Evolutionary conservation across 2,329 filamentous ascomycete species (phyloP).

Genomic region (Monilinia aucupariae): DNA sequence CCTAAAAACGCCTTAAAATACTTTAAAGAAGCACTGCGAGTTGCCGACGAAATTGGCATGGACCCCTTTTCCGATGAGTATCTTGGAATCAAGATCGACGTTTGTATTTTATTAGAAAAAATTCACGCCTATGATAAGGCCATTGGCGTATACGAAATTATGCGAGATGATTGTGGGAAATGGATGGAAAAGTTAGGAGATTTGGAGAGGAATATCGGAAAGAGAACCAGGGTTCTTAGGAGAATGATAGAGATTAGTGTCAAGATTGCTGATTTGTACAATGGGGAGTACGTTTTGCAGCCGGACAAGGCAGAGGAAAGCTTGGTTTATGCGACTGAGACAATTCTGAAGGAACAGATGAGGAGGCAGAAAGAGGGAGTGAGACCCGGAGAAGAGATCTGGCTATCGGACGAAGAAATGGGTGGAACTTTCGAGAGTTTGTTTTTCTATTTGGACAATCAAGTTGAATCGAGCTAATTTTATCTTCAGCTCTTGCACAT

Average conservation of each 20-base stretch:
- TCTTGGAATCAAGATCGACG: slow-evolving; percentile 78
- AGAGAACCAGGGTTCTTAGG: slow-evolving; percentile 61
- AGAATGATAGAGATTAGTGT: slow-evolving; percentile 71
- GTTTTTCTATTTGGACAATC: neutral
- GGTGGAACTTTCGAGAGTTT: slow-evolving; percentile 67
- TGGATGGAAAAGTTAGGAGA: slow-evolving; percentile 55
- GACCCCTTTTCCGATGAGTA: slow-evolving; percentile 90
- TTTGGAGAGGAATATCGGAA: slow-evolving; percentile 40
- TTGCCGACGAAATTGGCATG: slow-evolving; percentile 67
- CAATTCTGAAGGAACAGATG: slow-evolving; percentile 67
- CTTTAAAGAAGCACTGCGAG: slow-evolving; percentile 72
- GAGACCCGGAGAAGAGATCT: slow-evolving; percentile 64
- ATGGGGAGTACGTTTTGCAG: slow-evolving; percentile 68
- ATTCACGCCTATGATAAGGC: slow-evolving; percentile 64
- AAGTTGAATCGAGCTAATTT: slow-evolving; percentile 25
- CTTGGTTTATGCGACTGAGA: slow-evolving; percentile 77
- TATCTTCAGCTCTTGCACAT: slow-evolving; percentile 58
- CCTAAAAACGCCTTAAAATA: slow-evolving; percentile 73
- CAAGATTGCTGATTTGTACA: slow-evolving; percentile 81
- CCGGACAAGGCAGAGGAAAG: slow-evolving; percentile 67
- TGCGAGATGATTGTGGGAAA: slow-evolving; percentile 61
- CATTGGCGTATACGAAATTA: slow-evolving; percentile 71
- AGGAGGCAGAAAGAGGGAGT: slow-evolving; percentile 52
- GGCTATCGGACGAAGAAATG: slow-evolving; percentile 65
- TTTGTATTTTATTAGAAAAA: slow-evolving; percentile 74